Conservation (phyloP, 129 eudicot species). For the Pittosporum tobira region DNA sequence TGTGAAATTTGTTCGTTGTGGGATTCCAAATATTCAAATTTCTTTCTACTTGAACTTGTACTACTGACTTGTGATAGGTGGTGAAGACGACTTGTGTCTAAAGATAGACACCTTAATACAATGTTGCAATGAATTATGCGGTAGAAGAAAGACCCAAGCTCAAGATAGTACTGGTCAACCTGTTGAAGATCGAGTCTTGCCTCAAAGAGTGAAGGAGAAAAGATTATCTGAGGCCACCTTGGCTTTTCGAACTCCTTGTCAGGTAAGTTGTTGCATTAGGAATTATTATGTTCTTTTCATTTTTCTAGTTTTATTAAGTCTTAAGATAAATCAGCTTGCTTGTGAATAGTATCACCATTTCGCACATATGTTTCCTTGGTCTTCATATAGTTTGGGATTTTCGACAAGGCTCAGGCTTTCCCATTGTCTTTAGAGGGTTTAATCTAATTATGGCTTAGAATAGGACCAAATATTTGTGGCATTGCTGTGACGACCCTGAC, state of each 20-base stretch:
- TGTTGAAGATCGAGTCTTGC: slow-evolving; percentile 5
- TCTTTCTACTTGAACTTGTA: background rate
- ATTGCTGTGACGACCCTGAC: too few species aligned
- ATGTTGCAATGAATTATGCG: slow-evolving; percentile 32
- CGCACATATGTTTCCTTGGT: too few species aligned
- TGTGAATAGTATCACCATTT: too few species aligned
- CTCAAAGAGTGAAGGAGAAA: slow-evolving; percentile 21
- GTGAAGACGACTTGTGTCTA: slow-evolving; percentile 29
- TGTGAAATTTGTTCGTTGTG: background rate
- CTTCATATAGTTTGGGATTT: too few species aligned
- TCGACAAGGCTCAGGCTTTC: too few species aligned
- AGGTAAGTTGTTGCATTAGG: slow-evolving; percentile 25
- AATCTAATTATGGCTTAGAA: too few species aligned
- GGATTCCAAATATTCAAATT: background rate
- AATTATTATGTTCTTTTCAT: background rate
- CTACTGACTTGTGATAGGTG: slow-evolving; percentile 23
- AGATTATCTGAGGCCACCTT: slow-evolving; percentile 39
- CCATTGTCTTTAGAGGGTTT: too few species aligned
- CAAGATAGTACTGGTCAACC: slow-evolving; percentile 15
- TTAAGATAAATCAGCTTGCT: background rate
- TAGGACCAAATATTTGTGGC: too few species aligned
- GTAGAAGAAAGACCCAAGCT: slow-evolving; percentile 16
- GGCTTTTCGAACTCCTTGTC: slow-evolving; percentile 29
- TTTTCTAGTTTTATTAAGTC: background rate
- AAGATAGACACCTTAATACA: slow-evolving; percentile 36